Percentiles rank a stretch among this genome's conserved stretches.
phyloP scores from a whole-genome alignment of 139 green algal species.

The Spirogloea muscicola region DNA sequence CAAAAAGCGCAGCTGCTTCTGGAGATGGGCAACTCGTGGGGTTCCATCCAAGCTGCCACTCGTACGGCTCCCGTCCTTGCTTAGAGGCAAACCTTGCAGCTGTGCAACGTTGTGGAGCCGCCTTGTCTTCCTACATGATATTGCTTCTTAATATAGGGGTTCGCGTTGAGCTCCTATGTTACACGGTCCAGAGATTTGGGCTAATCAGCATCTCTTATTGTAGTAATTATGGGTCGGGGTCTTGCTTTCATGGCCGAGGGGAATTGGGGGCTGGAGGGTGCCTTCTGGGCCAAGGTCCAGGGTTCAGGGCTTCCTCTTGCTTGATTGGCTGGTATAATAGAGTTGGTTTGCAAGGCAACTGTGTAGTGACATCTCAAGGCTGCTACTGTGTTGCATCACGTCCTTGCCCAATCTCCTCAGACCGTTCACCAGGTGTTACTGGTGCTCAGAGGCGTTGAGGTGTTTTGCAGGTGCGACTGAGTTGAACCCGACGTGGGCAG shows the following conservation, averaged over 20 bases:
- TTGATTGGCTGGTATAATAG: too few species aligned
- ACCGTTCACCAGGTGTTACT: not conserved
- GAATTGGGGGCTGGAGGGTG: too few species aligned
- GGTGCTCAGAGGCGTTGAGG: not conserved
- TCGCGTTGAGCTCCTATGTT: not conserved
- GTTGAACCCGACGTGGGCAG: conserved; percentile 7
- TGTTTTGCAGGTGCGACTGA: conserved; percentile 25
- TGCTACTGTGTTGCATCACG: not conserved
- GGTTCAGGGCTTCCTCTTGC: too few species aligned
- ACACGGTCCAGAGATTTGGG: not conserved
- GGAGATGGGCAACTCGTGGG: conserved; percentile 19
- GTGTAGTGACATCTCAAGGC: not conserved
- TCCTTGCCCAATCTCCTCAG: not conserved
- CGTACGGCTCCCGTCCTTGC: not conserved
- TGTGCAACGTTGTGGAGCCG: not conserved
- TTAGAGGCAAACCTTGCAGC: not conserved
- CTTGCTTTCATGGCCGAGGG: too few species aligned
- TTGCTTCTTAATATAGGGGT: not conserved
- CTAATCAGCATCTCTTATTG: not conserved
- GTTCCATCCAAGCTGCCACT: conserved; percentile 15
- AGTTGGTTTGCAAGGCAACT: too few species aligned
- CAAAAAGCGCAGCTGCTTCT: conserved; percentile 27
- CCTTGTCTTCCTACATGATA: not conserved
- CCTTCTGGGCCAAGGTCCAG: too few species aligned
- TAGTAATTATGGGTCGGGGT: too few species aligned